phyloP scores from a whole-genome alignment of 257 asterid species.

The Coffea eugenioides region DNA sequence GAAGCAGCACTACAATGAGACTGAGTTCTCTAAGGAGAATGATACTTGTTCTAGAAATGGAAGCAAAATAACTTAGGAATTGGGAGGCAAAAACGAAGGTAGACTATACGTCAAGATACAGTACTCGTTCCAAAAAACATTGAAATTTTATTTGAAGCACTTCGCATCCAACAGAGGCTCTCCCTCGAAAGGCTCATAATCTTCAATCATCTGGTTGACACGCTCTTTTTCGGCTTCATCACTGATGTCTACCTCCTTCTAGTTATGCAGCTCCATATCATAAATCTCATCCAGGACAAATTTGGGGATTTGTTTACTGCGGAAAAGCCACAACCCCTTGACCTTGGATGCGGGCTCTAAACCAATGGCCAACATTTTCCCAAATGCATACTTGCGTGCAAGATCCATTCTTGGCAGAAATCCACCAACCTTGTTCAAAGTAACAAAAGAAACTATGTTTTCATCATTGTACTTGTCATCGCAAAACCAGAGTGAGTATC shows the following conservation, averaged over 20 bases:
- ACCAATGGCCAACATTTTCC: constrained; percentile 92
- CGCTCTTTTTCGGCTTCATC: constrained; percentile 91
- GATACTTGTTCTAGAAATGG: neutral
- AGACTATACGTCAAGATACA: neutral
- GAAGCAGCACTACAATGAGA: neutral
- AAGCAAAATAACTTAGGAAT: neutral
- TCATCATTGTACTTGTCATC: constrained; percentile 91
- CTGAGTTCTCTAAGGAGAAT: neutral
- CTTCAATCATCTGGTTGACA: constrained; percentile 89
- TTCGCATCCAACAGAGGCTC: constrained; percentile 82
- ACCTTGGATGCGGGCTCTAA: constrained; percentile 76
- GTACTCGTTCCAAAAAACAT: neutral
- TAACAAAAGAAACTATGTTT: constrained; percentile 79
- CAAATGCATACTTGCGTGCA: constrained; percentile 90
- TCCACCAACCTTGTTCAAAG: constrained; percentile 88
- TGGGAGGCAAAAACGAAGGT: constrained; percentile 5
- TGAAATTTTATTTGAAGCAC: constrained; percentile 65
- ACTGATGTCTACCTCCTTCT: constrained; percentile 76
- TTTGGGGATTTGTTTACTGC: constrained; percentile 78
- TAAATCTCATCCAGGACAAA: constrained; percentile 77
- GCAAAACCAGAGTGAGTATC: constrained; percentile 97
- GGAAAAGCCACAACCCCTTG: constrained; percentile 91
- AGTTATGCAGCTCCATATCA: constrained; percentile 88
- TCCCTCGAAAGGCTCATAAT: constrained; percentile 88
- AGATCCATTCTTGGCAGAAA: constrained; percentile 93